Conservation (phyloP, 306 rosid species). For the Senna tora region DNA sequence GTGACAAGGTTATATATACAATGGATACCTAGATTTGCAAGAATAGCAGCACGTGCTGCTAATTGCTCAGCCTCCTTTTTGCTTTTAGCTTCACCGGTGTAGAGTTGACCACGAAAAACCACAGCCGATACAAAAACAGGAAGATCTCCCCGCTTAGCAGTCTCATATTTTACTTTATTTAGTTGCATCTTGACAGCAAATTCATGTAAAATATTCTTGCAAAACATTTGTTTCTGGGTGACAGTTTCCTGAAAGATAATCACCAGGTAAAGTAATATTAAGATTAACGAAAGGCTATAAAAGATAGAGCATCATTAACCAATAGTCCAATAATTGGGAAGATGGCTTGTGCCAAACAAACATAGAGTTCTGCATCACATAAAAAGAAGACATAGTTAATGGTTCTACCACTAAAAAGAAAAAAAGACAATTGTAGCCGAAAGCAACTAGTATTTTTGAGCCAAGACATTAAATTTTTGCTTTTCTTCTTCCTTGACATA, state of each 20-base stretch:
- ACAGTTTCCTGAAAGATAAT: conserved; percentile 42
- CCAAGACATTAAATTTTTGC: neutral
- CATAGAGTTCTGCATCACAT: neutral
- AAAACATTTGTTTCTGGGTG: too few species aligned
- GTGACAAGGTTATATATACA: neutral
- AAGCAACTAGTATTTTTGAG: neutral
- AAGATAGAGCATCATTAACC: neutral
- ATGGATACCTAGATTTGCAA: conserved; percentile 57
- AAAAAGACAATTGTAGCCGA: neutral
- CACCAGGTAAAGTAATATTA: neutral
- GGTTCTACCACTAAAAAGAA: too few species aligned
- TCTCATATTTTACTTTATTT: conserved; percentile 46
- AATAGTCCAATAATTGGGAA: neutral
- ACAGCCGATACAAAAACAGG: conserved; percentile 49
- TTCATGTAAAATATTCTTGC: conserved; percentile 60
- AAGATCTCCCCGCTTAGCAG: conserved; percentile 34
- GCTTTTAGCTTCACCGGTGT: conserved; percentile 45
- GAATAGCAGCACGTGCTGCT: conserved; percentile 57
- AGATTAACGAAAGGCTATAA: neutral
- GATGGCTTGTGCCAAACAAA: neutral
- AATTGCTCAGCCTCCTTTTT: conserved; percentile 71
- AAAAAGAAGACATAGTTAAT: too few species aligned
- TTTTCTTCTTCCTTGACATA: neutral
- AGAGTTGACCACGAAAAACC: conserved; percentile 51
- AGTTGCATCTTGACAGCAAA: conserved; percentile 53